These are phyloP conservation scores for Solanum tarapatanum DNA, from an alignment of 257 asterid species.

Conservation along the genomic window DNA sequence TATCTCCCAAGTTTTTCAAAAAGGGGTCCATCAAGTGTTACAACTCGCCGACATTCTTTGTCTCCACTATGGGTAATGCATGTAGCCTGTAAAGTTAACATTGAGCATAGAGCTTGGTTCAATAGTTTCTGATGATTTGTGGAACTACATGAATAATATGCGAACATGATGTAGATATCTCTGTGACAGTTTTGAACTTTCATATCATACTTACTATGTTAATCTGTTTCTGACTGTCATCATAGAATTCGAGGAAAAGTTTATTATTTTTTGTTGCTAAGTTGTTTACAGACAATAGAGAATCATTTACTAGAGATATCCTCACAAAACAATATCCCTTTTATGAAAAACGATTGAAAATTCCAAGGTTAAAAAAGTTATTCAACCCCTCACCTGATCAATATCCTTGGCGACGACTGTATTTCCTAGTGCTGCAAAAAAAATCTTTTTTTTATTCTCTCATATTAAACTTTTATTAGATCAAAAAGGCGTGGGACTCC, in stretches of 20 bases:
- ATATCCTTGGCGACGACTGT: constrained; percentile 68
- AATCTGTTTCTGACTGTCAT: background rate
- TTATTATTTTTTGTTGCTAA: background rate
- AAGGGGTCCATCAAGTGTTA: constrained; percentile 77
- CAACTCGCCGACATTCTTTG: constrained; percentile 72
- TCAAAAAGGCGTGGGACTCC: constrained; percentile 81
- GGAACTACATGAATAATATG: background rate
- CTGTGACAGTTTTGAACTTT: background rate
- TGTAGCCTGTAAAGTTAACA: constrained; percentile 39
- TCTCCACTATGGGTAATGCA: constrained; percentile 67
- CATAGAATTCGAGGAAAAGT: background rate
- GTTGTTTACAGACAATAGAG: background rate
- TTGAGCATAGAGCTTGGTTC: background rate
- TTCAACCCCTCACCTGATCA: constrained; percentile 48
- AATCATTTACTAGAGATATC: background rate
- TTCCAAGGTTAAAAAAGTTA: background rate
- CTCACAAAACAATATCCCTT: background rate
- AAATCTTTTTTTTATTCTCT: constrained; percentile 67
- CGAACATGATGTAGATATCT: background rate
- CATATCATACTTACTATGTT: background rate
- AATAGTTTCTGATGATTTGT: background rate
- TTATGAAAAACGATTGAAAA: background rate
- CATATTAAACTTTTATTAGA: constrained; percentile 70
- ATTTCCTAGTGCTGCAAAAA: constrained; percentile 62
- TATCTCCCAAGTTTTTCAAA: constrained; percentile 88